A percentile compares a stretch with the other conserved stretches of the same genome.
phyloP scores from a whole-genome alignment of 1,284 basidiomycete genomes.

The Microbotryum violaceum region DNA sequence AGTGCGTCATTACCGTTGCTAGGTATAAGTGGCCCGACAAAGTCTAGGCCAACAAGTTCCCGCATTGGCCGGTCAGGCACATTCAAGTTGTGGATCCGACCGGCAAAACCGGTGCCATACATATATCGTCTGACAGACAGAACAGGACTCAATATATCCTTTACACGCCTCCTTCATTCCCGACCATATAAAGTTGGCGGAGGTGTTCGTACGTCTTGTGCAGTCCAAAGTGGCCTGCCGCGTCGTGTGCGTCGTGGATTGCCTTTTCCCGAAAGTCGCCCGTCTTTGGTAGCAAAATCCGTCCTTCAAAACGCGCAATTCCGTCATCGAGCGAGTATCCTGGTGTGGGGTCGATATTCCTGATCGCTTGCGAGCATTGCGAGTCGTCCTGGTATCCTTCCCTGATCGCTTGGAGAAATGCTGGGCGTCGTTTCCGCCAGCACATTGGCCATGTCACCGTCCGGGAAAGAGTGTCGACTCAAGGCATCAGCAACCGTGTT shows the following conservation, averaged over 20 bases:
- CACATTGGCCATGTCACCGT: too few species aligned
- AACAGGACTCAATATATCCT: too few species aligned
- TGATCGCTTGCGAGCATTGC: slow-evolving; percentile 35
- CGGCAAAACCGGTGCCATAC: too few species aligned
- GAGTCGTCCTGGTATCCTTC: slow-evolving; percentile 37
- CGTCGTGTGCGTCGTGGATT: slow-evolving; percentile 35
- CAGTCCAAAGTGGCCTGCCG: too few species aligned
- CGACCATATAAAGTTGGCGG: too few species aligned
- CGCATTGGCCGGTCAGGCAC: too few species aligned
- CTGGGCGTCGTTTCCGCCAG: not conserved
- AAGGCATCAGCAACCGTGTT: slow-evolving; percentile 36
- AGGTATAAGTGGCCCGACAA: slow-evolving; percentile 43
- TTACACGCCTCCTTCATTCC: too few species aligned
- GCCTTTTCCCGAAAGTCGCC: slow-evolving; percentile 31
- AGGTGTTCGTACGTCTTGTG: too few species aligned
- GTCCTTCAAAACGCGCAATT: slow-evolving; percentile 38
- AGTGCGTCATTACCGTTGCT: slow-evolving; percentile 42
- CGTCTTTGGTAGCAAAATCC: slow-evolving; percentile 39
- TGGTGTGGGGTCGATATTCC: not conserved
- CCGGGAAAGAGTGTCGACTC: slow-evolving; percentile 12
- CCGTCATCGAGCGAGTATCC: slow-evolving; percentile 13
- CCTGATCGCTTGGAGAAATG: slow-evolving; percentile 33
- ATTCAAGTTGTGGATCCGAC: too few species aligned
- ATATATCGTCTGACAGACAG: too few species aligned
- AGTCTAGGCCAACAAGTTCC: slow-evolving; percentile 12